phyloP scores from a whole-genome alignment of 140 eudicot genomes.

The Erigeron philadelphicus region DNA sequence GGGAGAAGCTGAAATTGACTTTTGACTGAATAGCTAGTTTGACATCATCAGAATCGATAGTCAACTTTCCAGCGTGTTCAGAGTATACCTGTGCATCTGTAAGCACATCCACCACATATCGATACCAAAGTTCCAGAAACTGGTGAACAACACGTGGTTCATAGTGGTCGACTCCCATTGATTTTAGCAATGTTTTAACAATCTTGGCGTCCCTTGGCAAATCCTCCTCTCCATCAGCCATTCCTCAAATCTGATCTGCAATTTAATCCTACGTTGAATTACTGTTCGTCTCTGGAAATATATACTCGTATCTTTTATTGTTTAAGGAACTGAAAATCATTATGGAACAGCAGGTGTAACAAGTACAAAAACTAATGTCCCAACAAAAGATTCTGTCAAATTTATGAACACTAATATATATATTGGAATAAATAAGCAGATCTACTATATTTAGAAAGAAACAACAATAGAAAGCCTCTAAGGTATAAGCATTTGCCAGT shows the following conservation, averaged over 20 bases:
- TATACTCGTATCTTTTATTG: not conserved
- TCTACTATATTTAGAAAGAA: not conserved
- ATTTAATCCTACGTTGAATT: not conserved
- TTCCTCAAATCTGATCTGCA: slow-evolving; percentile 20
- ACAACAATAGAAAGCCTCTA: not conserved
- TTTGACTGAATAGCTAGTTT: slow-evolving; percentile 86
- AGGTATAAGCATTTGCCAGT: not conserved
- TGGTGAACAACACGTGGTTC: slow-evolving; percentile 91
- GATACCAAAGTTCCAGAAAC: slow-evolving; percentile 78
- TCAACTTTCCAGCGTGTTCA: slow-evolving; percentile 72
- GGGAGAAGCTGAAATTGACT: slow-evolving; percentile 83
- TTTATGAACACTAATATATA: not conserved
- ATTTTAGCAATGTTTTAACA: slow-evolving; percentile 65
- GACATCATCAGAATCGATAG: slow-evolving; percentile 75
- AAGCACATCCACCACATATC: slow-evolving; percentile 75
- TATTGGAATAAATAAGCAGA: not conserved
- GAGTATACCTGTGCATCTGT: slow-evolving; percentile 86
- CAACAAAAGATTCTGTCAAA: not conserved
- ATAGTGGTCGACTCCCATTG: slow-evolving; percentile 84
- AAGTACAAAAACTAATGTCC: not conserved
- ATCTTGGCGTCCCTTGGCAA: slow-evolving; percentile 91
- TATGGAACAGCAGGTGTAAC: not conserved
- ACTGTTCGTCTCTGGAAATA: not conserved
- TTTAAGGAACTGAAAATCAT: not conserved
- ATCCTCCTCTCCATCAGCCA: slow-evolving; percentile 79